Conservation (phyloP, 768 basidiomycete genomes). For the Macrolepiota dolichaula region DNA sequence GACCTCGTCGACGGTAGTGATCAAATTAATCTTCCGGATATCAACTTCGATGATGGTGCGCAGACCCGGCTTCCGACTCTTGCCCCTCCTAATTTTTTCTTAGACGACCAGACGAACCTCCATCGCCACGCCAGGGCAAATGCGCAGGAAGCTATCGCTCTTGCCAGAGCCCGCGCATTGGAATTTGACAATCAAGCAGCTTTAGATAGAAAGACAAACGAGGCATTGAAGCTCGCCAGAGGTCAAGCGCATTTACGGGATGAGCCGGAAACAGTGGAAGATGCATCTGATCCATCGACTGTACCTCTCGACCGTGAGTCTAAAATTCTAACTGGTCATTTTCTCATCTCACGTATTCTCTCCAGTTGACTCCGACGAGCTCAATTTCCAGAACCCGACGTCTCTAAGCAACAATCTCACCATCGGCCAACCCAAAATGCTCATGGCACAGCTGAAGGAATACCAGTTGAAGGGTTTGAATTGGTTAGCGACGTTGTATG, state of each 20-base stretch:
- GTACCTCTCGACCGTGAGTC: conserved; percentile 67
- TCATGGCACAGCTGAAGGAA: conserved; percentile 96
- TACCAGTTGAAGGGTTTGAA: conserved; percentile 98
- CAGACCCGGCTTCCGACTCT: conserved; percentile 19
- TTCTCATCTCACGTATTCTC: not conserved
- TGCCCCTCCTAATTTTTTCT: conserved; percentile 4
- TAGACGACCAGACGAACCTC: conserved; percentile 87
- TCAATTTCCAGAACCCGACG: conserved; percentile 99
- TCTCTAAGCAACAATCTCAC: conserved; percentile 81
- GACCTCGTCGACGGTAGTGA: conserved; percentile 55
- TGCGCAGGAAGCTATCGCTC: conserved; percentile 82
- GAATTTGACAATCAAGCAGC: conserved; percentile 87
- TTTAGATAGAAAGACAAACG: conserved; percentile 75
- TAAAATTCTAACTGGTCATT: conserved; percentile 6
- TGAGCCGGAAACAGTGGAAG: conserved; percentile 36
- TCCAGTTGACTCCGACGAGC: conserved; percentile 90
- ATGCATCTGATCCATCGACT: conserved; percentile 32
- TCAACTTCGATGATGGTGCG: conserved; percentile 89
- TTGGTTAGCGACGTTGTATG: conserved; percentile 96
- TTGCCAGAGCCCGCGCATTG: conserved; percentile 75
- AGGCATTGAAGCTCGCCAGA: conserved; percentile 69
- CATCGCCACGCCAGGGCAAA: conserved; percentile 82
- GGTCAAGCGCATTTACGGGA: conserved; percentile 42
- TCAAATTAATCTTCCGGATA: conserved; percentile 54
- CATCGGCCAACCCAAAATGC: conserved; percentile 90